Evolutionary conservation across 768 basidiomycete species (phyloP).

Genomic region (Psilocybe subaeruginosa): DNA sequence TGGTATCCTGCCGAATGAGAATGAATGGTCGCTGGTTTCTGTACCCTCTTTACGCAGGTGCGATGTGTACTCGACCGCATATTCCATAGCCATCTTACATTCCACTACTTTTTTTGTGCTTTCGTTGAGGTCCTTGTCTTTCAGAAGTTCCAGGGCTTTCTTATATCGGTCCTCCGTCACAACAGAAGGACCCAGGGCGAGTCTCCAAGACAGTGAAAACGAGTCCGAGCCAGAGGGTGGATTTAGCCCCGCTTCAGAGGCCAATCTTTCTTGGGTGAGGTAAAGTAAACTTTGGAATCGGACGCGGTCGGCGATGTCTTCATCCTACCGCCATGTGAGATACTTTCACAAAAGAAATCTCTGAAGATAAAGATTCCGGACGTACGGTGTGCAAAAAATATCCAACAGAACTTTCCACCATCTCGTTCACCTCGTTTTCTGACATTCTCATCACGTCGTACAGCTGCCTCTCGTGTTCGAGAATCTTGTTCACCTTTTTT

Average conservation of each 20-base stretch:
- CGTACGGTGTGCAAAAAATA: constrained; percentile 23
- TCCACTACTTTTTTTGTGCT: constrained; percentile 12
- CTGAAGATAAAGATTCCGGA: not conserved
- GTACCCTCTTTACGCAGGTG: constrained; percentile 15
- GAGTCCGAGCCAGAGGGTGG: constrained; percentile 22
- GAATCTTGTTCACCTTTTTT: constrained; percentile 18
- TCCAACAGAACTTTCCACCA: constrained; percentile 26
- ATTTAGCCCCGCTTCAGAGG: constrained; percentile 21
- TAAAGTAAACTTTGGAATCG: constrained; percentile 27
- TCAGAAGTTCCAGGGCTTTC: constrained; percentile 23
- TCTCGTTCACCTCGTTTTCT: constrained; percentile 25
- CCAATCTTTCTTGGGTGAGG: constrained; percentile 24
- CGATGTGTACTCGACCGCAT: constrained; percentile 19
- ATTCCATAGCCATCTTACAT: constrained; percentile 17
- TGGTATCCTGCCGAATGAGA: constrained; percentile 14
- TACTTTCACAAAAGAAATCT: not conserved
- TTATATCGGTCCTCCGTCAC: constrained; percentile 24
- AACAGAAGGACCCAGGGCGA: constrained; percentile 25
- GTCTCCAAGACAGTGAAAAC: constrained; percentile 20
- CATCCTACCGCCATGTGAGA: constrained; percentile 15
- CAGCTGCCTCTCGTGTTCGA: constrained; percentile 23
- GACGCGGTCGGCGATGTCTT: constrained; percentile 26
- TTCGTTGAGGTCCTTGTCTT: constrained; percentile 5
- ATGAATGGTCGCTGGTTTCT: constrained; percentile 10
- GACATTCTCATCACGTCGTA: constrained; percentile 26